Percentiles rank a stretch among this genome's conserved stretches.
phyloP scores from a whole-genome alignment of 768 basidiomycete genomes.

The Lactarius quietus region DNA sequence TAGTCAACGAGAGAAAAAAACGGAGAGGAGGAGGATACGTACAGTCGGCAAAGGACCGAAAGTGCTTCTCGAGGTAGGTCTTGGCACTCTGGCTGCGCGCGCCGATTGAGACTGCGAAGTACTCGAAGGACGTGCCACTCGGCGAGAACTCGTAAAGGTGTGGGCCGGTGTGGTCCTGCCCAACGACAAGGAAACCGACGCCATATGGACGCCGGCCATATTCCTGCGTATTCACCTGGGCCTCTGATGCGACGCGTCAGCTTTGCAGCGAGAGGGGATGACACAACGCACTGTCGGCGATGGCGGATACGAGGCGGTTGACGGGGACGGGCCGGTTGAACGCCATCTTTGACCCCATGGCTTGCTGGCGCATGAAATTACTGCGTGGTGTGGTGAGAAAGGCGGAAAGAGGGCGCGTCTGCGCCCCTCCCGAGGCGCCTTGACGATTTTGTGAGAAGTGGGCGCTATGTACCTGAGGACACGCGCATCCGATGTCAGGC shows the following conservation, averaged over 20 bases:
- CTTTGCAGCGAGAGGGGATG: too few species aligned
- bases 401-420: too few species aligned
- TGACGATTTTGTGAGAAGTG: not conserved
- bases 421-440: too few species aligned
- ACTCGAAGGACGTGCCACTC: conserved; percentile 96
- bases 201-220: conserved; percentile 88
- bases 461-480: conserved; percentile 72
- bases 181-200: conserved; percentile 97
- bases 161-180: conserved; percentile 91
- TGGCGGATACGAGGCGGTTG: too few species aligned
- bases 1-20: not conserved
- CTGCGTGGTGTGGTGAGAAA: conserved; percentile 39
- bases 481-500: conserved; percentile 91
- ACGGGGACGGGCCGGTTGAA: conserved; percentile 84
- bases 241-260: too few species aligned
- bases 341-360: conserved; percentile 91
- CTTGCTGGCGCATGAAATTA: conserved; percentile 99
- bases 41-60: conserved; percentile 84
- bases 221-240: conserved; percentile 92
- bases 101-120: conserved; percentile 98
- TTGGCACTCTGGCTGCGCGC: conserved; percentile 98
- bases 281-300: too few species aligned
- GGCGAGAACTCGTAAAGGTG: conserved; percentile 99
- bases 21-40: conserved; percentile 33
- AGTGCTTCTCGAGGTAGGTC: conserved; percentile 96